Percentiles rank a stretch among this genome's conserved stretches.
These are phyloP conservation scores for Naganishia liquefaciens DNA, from an alignment of 1,284 basidiomycete species.

Conservation along the genomic window DNA sequence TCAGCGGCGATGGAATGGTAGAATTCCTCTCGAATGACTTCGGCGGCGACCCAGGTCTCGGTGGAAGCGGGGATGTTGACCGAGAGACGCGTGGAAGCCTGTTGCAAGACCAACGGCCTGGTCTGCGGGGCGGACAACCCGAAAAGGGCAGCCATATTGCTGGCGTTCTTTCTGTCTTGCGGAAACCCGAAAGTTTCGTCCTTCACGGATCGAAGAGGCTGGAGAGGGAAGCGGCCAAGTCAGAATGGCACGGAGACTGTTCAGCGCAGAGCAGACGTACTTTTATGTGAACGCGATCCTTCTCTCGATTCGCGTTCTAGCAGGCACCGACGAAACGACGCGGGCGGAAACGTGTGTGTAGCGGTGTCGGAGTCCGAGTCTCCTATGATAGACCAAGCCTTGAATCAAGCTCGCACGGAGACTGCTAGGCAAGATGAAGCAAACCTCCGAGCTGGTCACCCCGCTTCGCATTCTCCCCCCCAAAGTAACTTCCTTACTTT, in stretches of 20 bases:
- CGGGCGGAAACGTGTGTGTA: slow-evolving; percentile 1
- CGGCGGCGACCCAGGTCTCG: slow-evolving; percentile 80
- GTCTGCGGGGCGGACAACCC: slow-evolving; percentile 42
- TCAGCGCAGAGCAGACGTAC: neutral
- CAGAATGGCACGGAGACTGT: neutral
- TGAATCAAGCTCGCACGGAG: neutral
- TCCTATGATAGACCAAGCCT: neutral
- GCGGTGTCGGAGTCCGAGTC: neutral
- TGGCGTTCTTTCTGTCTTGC: slow-evolving; percentile 16
- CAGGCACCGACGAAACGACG: neutral
- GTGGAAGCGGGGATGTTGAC: slow-evolving; percentile 75
- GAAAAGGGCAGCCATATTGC: slow-evolving; percentile 51
- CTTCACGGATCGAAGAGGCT: slow-evolving; percentile 1
- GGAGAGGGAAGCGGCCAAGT: too few species aligned
- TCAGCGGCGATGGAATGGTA: slow-evolving; percentile 60
- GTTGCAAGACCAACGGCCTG: slow-evolving; percentile 55
- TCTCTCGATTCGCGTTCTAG: slow-evolving; percentile 18
- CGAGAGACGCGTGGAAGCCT: slow-evolving; percentile 58
- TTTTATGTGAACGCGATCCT: slow-evolving; percentile 13
- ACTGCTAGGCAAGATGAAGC: too few species aligned
- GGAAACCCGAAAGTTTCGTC: slow-evolving; percentile 3
- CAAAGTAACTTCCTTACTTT: slow-evolving; percentile 10
- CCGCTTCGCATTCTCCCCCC: slow-evolving; percentile 11
- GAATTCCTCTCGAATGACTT: slow-evolving; percentile 84
- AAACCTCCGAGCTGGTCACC: neutral